phyloP scores from a whole-genome alignment of 495 filamentous ascomycete genomes.

The Neohortaea acidophila region DNA sequence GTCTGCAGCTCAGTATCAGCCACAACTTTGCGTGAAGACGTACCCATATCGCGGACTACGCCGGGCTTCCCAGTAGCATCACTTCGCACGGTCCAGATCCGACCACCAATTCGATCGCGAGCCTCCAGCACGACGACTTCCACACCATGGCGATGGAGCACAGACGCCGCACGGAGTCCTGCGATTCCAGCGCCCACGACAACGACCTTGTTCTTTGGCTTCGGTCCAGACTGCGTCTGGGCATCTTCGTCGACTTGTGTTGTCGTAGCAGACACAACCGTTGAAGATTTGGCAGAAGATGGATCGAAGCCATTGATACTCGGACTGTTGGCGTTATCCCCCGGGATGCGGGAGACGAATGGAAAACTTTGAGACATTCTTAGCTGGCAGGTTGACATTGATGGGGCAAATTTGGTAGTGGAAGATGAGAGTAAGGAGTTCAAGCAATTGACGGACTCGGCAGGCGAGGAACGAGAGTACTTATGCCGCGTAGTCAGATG shows the following conservation, averaged over 20 bases:
- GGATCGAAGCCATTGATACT: background rate
- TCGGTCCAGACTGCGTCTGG: background rate
- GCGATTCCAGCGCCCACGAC: conserved; percentile 19
- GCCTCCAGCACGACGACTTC: conserved; percentile 16
- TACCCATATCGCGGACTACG: background rate
- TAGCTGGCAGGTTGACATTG: conserved; percentile 6
- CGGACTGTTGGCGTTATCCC: background rate
- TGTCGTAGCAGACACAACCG: no score
- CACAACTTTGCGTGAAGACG: background rate
- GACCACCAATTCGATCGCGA: conserved; percentile 11
- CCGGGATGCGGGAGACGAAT: background rate
- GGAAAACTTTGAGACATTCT: background rate
- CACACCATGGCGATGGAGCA: conserved; percentile 11
- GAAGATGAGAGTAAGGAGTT: no score
- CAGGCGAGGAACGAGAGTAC: no score
- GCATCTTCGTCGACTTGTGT: background rate
- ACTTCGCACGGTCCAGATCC: conserved; percentile 12
- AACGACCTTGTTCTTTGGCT: background rate
- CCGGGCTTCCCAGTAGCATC: background rate
- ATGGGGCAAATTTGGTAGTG: no score
- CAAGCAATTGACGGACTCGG: no score
- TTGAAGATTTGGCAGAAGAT: background rate
- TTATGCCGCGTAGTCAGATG: no score
- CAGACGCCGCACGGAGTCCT: conserved; percentile 16
- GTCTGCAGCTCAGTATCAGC: conserved; percentile 9